Evolutionary conservation across 371 early-diverging fungal species (phyloP).

Genomic region (Mucor sp.): DNA sequence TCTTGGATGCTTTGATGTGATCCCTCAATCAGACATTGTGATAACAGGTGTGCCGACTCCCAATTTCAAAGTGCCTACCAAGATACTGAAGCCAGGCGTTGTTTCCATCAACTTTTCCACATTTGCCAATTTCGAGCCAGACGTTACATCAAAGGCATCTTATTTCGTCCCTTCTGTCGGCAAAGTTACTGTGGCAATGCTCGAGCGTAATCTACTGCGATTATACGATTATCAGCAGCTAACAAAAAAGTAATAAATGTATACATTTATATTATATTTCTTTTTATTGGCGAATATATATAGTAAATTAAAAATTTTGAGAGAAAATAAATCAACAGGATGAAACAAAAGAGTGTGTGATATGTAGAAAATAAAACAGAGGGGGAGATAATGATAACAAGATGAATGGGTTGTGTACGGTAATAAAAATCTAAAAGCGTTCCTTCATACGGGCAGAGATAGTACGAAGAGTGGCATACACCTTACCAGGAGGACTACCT

Average conservation of each 20-base stretch:
- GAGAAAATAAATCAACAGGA: conserved; percentile 6
- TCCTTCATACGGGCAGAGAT: conserved; percentile 93
- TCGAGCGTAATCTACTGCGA: conserved; percentile 88
- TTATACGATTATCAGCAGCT: conserved; percentile 70
- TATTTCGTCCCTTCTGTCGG: conserved; percentile 94
- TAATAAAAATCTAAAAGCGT: conserved; percentile 65
- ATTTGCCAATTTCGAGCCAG: conserved; percentile 86
- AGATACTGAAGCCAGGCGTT: conserved; percentile 86
- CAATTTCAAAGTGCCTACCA: conserved; percentile 82
- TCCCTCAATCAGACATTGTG: conserved; percentile 87
- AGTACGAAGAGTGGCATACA: conserved; percentile 89
- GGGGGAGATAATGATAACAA: not conserved
- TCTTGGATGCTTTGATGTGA: conserved; percentile 77
- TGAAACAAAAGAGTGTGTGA: not conserved
- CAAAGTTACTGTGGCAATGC: conserved; percentile 96
- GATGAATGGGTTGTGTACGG: not conserved
- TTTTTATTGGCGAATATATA: conserved; percentile 7
- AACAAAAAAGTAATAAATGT: not conserved
- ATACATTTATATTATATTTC: not conserved
- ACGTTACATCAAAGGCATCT: conserved; percentile 82
- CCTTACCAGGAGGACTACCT: conserved; percentile 98
- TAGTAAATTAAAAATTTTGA: not conserved
- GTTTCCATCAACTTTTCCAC: conserved; percentile 94
- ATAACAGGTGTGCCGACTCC: conserved; percentile 93
- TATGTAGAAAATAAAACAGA: conserved; percentile 4